These are phyloP conservation scores for Hymenoscyphus occultus DNA, from an alignment of 2,329 filamentous ascomycete species.

Conservation along the genomic window DNA sequence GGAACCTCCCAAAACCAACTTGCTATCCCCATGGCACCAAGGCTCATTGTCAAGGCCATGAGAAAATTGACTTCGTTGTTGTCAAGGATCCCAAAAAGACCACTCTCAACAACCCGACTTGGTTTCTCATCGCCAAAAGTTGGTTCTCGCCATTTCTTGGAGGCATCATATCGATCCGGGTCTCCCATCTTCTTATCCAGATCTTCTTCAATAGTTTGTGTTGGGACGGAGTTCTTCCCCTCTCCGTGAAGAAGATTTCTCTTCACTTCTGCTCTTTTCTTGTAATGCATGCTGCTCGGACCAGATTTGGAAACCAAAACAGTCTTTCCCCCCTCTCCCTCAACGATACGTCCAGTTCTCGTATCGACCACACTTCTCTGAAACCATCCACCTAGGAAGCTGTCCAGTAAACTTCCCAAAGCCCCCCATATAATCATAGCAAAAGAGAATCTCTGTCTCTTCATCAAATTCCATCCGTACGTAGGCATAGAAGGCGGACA, in stretches of 20 bases:
- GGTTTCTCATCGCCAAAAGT: conserved; percentile 54
- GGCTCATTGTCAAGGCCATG: conserved; percentile 81
- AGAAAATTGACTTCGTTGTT: conserved; percentile 95
- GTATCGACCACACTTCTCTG: conserved; percentile 86
- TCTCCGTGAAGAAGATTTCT: conserved; percentile 44
- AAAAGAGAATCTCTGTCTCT: conserved; percentile 47
- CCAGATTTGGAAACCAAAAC: conserved; percentile 45
- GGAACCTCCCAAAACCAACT: conserved; percentile 59
- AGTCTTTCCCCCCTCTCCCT: conserved; percentile 71
- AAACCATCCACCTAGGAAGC: conserved; percentile 76
- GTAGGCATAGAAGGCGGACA: conserved; percentile 44
- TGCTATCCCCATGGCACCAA: conserved; percentile 68
- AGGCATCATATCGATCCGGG: conserved; percentile 49
- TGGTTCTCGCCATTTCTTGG: conserved; percentile 48
- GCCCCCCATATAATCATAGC: conserved; percentile 69
- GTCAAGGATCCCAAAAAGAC: conserved; percentile 69
- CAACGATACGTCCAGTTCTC: conserved; percentile 80
- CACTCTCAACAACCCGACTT: conserved; percentile 57
- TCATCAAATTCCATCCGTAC: conserved; percentile 52
- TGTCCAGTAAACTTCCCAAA: conserved; percentile 81
- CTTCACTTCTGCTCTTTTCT: conserved; percentile 41
- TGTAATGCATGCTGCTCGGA: conserved; percentile 33
- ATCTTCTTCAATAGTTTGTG: conserved; percentile 36
- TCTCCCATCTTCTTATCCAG: conserved; percentile 39
- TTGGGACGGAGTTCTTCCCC: conserved; percentile 44